These are phyloP conservation scores for Tetrahymena elliotti DNA, from an alignment of 73 alveolate genomes.

Conservation along the genomic window DNA sequence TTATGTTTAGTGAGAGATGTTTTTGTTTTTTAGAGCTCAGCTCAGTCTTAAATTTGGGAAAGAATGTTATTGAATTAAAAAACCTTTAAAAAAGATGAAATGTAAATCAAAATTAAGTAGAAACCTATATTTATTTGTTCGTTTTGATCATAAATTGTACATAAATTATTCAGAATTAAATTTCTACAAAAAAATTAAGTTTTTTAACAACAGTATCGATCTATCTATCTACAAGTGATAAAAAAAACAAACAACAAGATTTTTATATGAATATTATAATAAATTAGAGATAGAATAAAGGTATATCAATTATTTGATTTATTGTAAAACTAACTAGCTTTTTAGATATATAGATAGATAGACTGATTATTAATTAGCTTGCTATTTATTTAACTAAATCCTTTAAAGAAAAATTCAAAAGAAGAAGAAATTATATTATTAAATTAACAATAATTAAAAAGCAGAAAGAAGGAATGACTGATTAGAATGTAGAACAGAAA, in stretches of 20 bases:
- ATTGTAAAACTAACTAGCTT: background rate
- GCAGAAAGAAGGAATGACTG: background rate
- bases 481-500: background rate
- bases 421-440: background rate
- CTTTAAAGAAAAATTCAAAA: background rate
- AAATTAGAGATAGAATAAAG: background rate
- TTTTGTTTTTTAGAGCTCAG: too few species aligned
- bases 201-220: background rate
- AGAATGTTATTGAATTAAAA: too few species aligned
- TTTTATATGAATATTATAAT: background rate
- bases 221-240: background rate
- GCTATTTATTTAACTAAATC: background rate
- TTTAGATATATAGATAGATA: too few species aligned
- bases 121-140: background rate
- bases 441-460: background rate
- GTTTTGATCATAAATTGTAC: background rate
- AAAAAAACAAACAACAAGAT: background rate
- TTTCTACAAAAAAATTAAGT: background rate
- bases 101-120: background rate
- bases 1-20: too few species aligned
- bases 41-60: too few species aligned
- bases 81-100: too few species aligned
- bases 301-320: background rate
- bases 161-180: too few species aligned
- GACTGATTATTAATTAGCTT: too few species aligned